These are phyloP conservation scores for Taphrina populina DNA, from an alignment of 1,139 yeast species.

Conservation along the genomic window DNA sequence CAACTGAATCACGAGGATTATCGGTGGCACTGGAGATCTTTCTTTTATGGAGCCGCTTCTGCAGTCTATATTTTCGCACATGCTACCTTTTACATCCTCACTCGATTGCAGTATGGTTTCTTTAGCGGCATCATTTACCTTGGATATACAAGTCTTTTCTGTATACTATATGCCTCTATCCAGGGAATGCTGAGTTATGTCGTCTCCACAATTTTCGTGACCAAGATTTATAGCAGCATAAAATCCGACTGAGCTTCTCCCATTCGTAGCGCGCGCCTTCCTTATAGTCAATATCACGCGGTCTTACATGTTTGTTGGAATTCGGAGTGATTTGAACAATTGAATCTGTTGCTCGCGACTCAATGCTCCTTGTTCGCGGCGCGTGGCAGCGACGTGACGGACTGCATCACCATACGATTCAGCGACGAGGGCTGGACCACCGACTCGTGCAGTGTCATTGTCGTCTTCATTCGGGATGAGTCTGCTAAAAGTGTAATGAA, in stretches of 20 bases:
- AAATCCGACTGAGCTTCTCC: neutral
- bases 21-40: constrained; percentile 83
- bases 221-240: constrained; percentile 19
- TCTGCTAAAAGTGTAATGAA: constrained; percentile 28
- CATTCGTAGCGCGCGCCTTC: too few species aligned
- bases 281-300: neutral
- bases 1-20: constrained; percentile 63
- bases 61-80: constrained; percentile 69
- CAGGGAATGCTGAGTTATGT: constrained; percentile 17
- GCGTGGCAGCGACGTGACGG: constrained; percentile 27
- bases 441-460: neutral
- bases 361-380: constrained; percentile 16
- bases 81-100: constrained; percentile 64
- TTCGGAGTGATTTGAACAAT: constrained; percentile 11
- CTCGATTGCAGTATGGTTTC: constrained; percentile 13
- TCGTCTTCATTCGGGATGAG: neutral
- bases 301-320: constrained; percentile 4
- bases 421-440: constrained; percentile 19
- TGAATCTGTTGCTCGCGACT: constrained; percentile 15
- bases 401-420: constrained; percentile 31
- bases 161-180: constrained; percentile 4
- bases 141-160: constrained; percentile 11
- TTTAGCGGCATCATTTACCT: constrained; percentile 19
- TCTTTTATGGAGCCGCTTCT: constrained; percentile 67
- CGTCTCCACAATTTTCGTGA: constrained; percentile 9